A percentile compares a stretch with the other conserved stretches of the same genome.
These are phyloP conservation scores for Plasmodium gonderi DNA, from an alignment of 169 alveolate genomes.

Conservation along the genomic window DNA sequence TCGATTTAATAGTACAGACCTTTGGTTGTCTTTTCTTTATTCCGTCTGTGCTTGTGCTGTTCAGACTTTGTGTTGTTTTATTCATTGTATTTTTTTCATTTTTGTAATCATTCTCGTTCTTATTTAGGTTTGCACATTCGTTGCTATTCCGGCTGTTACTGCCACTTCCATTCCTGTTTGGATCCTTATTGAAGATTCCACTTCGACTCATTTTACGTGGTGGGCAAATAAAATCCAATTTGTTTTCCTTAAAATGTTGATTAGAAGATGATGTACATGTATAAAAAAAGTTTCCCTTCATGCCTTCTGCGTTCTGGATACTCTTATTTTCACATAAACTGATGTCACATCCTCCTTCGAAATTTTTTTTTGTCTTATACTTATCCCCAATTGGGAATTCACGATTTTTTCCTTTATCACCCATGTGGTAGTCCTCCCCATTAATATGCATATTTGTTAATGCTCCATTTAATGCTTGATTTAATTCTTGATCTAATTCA, in stretches of 20 bases:
- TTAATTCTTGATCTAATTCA: no score
- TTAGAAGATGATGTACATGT: neutral
- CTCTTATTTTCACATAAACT: neutral
- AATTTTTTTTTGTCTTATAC: neutral
- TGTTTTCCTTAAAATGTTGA: neutral
- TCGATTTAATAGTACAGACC: conserved; percentile 1
- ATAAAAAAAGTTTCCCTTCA: neutral
- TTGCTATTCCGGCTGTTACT: neutral
- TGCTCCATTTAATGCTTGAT: neutral
- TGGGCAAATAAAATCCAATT: neutral
- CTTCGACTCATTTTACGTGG: neutral
- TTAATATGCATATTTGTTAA: neutral
- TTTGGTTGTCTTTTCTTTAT: neutral
- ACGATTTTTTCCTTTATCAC: neutral
- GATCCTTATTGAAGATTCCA: neutral
- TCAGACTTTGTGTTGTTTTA: neutral
- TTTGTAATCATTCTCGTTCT: neutral
- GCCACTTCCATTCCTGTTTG: neutral
- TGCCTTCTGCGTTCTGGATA: neutral
- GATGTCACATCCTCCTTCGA: neutral
- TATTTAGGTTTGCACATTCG: neutral
- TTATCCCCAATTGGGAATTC: neutral
- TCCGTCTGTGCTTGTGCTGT: neutral
- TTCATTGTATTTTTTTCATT: neutral
- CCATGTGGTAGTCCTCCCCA: neutral